A percentile compares a stretch with the other conserved stretches of the same genome.
Evolutionary conservation across 257 asterid genomes (phyloP).

Genomic region (Forsythia viridissima): DNA sequence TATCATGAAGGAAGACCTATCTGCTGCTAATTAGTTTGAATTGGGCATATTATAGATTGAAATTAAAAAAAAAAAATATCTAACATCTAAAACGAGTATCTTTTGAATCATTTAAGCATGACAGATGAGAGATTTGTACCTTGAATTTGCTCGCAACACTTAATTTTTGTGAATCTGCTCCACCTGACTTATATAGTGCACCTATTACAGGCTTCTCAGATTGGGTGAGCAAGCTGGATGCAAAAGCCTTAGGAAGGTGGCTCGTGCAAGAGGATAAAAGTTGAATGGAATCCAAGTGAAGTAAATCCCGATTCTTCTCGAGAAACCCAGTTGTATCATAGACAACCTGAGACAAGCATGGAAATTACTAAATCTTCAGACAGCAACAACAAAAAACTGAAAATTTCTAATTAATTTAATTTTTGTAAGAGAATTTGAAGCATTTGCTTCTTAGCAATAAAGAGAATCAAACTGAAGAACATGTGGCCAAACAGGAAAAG

Average conservation of each 20-base stretch:
- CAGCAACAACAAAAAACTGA: constrained; percentile 5
- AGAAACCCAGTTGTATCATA: constrained; percentile 91
- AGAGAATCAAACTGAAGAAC: constrained; percentile 7
- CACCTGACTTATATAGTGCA: constrained; percentile 85
- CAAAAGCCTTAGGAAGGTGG: constrained; percentile 90
- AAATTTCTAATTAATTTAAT: constrained; percentile 3
- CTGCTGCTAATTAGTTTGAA: background rate
- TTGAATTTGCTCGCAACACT: constrained; percentile 93
- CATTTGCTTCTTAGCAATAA: constrained; percentile 4
- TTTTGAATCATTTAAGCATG: background rate
- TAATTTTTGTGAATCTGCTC: constrained; percentile 93
- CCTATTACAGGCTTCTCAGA: constrained; percentile 89
- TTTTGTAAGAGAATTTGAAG: background rate
- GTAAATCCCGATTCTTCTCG: constrained; percentile 95
- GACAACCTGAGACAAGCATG: constrained; percentile 60
- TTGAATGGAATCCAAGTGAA: constrained; percentile 84
- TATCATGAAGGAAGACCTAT: background rate
- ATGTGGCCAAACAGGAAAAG: background rate
- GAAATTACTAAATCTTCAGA: constrained; percentile 11
- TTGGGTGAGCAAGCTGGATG: constrained; percentile 79
- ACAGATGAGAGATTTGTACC: constrained; percentile 39
- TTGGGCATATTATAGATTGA: background rate
- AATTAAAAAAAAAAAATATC: background rate
- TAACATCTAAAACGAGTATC: background rate
- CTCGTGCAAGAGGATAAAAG: constrained; percentile 87